phyloP scores from a whole-genome alignment of 495 filamentous ascomycete genomes.

The Aspergillus cavernicola region DNA sequence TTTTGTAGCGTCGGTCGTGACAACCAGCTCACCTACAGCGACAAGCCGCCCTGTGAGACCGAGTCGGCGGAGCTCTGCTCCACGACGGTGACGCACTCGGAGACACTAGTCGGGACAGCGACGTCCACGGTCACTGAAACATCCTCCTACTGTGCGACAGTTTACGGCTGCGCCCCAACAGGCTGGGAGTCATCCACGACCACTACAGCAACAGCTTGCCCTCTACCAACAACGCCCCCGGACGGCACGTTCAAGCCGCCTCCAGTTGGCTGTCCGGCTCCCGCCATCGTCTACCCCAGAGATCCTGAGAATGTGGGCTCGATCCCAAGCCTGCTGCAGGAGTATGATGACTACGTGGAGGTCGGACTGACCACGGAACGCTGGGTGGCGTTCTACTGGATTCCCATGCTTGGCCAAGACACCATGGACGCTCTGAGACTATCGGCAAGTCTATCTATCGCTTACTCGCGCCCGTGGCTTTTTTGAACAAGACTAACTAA shows the following conservation, averaged over 20 bases:
- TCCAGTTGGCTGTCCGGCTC: neutral
- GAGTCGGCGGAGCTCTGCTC: slow-evolving; percentile 4
- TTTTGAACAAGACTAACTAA: neutral
- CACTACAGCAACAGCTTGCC: neutral
- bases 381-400: neutral
- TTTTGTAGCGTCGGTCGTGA: neutral
- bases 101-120: neutral
- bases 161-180: neutral
- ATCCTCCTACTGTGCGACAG: neutral
- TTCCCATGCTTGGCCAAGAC: neutral
- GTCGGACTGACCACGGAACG: neutral
- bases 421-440: neutral
- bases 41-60: neutral
- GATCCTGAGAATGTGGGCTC: neutral
- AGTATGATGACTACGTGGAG: neutral
- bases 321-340: neutral
- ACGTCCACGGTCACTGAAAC: neutral
- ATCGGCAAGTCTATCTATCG: neutral
- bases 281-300: neutral
- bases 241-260: neutral
- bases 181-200: neutral
- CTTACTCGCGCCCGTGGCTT: neutral
- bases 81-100: neutral
- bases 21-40: neutral
- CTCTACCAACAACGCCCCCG: neutral